These are phyloP conservation scores for Lophiotrema nucula DNA, from an alignment of 495 filamentous ascomycete species.

Conservation along the genomic window DNA sequence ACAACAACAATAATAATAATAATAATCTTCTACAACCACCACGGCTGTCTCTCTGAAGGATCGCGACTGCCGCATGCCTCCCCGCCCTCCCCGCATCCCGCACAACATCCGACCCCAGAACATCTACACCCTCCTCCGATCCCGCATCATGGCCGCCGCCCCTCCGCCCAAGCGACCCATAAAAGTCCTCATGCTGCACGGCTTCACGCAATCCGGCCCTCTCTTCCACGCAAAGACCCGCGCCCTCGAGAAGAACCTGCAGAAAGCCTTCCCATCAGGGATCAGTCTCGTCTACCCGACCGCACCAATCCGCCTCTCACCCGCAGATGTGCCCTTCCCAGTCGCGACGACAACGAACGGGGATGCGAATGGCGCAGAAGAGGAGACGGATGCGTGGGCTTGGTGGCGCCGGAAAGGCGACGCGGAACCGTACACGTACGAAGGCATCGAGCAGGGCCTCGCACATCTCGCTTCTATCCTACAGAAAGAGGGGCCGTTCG, in stretches of 20 bases:
- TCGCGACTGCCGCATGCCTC: too few relatives aligned
- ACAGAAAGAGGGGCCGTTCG: constrained; percentile 46
- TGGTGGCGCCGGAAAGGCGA: constrained; percentile 78
- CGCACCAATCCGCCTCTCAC: constrained; percentile 59
- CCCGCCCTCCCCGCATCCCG: neutral
- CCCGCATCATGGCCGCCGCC: constrained; percentile 20
- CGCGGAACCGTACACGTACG: constrained; percentile 55
- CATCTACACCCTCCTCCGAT: constrained; percentile 3
- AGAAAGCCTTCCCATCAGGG: constrained; percentile 64
- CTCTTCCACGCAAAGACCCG: constrained; percentile 88
- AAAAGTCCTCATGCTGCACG: constrained; percentile 52
- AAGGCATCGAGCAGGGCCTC: constrained; percentile 65
- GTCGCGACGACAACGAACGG: constrained; percentile 1
- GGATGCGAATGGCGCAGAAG: constrained; percentile 23
- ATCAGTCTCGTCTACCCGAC: constrained; percentile 60
- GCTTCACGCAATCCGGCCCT: constrained; percentile 88
- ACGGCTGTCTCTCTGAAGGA: too few relatives aligned
- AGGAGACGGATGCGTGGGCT: constrained; percentile 64
- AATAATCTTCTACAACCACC: too few relatives aligned
- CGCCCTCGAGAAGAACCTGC: constrained; percentile 76
- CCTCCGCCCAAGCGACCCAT: constrained; percentile 29
- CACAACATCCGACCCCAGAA: constrained; percentile 1
- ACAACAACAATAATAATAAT: too few relatives aligned
- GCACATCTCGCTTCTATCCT: constrained; percentile 58
- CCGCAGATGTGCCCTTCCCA: constrained; percentile 68